These are phyloP conservation scores for Hibiscus trionum DNA, from an alignment of 345 rosid species.

Conservation along the genomic window DNA sequence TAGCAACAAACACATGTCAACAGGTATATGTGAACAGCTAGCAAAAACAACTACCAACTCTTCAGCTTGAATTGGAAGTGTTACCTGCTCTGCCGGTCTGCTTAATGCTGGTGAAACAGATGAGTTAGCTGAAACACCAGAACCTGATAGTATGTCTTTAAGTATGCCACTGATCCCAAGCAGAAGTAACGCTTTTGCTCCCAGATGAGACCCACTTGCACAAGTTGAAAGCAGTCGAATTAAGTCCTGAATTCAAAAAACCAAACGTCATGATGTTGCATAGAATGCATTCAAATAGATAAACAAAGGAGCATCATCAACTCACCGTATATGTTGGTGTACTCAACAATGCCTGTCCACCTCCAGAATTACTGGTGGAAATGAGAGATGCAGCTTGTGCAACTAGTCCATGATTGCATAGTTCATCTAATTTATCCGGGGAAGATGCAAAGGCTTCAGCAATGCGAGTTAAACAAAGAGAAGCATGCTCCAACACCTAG, in stretches of 20 bases:
- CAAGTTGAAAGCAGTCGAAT: constrained; percentile 88
- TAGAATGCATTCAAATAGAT: constrained; percentile 6
- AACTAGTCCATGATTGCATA: constrained; percentile 94
- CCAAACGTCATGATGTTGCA: constrained; percentile 23
- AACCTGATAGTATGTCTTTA: constrained; percentile 79
- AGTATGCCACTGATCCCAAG: constrained; percentile 93
- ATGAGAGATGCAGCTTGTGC: constrained; percentile 93
- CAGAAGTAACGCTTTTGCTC: constrained; percentile 84
- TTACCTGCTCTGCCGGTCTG: constrained; percentile 96
- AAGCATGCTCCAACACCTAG: constrained; percentile 96
- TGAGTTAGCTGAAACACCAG: constrained; percentile 73
- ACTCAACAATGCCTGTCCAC: constrained; percentile 93
- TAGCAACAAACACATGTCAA: neutral
- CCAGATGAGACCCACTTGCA: constrained; percentile 94
- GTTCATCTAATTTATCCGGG: constrained; percentile 85
- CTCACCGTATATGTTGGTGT: constrained; percentile 86
- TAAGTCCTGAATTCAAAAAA: constrained; percentile 52
- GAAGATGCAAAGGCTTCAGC: constrained; percentile 92
- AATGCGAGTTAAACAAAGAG: constrained; percentile 94
- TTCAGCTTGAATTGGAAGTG: constrained; percentile 3
- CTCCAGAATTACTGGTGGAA: constrained; percentile 81
- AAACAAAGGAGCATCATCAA: neutral
- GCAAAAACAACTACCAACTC: neutral
- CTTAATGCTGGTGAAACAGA: constrained; percentile 83
- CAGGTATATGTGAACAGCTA: neutral